Evolutionary conservation across 192 early-diverging fungal species (phyloP), one percentile per base, ranked within the genome.

Genomic region (Backusella mclennaniae): DNA sequence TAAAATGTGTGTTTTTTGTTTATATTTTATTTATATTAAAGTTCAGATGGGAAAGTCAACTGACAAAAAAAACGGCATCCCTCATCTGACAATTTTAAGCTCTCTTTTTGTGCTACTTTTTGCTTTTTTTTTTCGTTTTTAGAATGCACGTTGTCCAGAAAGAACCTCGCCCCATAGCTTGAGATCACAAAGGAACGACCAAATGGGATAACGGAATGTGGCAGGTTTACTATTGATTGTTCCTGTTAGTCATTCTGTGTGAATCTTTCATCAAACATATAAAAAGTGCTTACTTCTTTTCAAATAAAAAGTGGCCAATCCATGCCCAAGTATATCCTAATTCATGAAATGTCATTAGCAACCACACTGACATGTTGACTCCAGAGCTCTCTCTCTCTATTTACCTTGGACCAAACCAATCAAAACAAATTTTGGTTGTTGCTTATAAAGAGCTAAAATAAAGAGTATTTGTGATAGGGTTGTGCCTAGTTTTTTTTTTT

Each of bases 181-280:
- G 46, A 82, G 87, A 73, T 92, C 91, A 21, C 87, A 80, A 44
- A 87, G 79, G 1, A 92, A 73, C 2, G 87, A 89, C 77, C 85
- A 93, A 35, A 93, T 33, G 1, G 92, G 92, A 73, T 90, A 90
- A 74, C 79, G 87, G 81, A 93, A 93, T 1, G 92, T 93, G 1
- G 92, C 92, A 66, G 92, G 92, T 67, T 87, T 88, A 84, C 89
- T 91, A 69, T 79, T 66, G 1, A 21, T 15, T 31, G 31, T 33
- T 33, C 3, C 33, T 23, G 31, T 79, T 14, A 29, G 23, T n/a
- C 71, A 14, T 21, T 39, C 29, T 36, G 15, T 36, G 0, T 33
- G 3, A 33, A 33, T 33, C 29, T 59, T 19, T 4, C 29, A 35
- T 26, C 23, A 44, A 7, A 49, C 26, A 49, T 4, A 44, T 19